Evolutionary conservation across 305 asterid genomes (phyloP).

Genomic region (Solanum aculeatissimum): DNA sequence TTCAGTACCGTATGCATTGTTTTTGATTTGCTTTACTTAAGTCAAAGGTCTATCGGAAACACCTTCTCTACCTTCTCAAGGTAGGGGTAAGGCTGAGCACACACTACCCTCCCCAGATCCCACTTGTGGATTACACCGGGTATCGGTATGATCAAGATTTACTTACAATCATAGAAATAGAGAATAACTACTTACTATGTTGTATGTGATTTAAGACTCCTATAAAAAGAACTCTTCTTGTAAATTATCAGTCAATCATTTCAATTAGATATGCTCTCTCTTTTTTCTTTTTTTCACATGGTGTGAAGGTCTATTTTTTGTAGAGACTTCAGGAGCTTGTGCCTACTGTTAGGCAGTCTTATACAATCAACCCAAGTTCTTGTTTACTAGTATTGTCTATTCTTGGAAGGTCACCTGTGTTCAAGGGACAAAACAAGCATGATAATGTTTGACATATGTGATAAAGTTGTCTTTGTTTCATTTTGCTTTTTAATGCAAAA

Average conservation of each 20-base stretch:
- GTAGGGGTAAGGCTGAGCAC: not conserved
- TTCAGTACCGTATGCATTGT: no score
- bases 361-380: not conserved
- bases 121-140: not conserved
- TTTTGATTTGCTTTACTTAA: not conserved
- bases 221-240: not conserved
- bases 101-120: not conserved
- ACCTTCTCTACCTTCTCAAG: not conserved
- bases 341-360: not conserved
- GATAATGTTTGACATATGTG: not conserved
- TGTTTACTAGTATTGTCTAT: not conserved
- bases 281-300: not conserved
- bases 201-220: not conserved
- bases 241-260: not conserved
- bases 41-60: not conserved
- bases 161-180: not conserved
- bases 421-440: not conserved
- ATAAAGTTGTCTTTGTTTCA: not conserved
- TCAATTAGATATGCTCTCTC: not conserved
- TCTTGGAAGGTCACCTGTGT: not conserved
- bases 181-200: not conserved
- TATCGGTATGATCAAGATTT: not conserved
- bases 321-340: not conserved
- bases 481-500: not conserved
- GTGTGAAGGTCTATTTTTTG: not conserved